Percentiles rank a stretch among this genome's conserved stretches.
Conservation (phyloP, 768 basidiomycete genomes). For the Tricholoma bakamatsutake region DNA sequence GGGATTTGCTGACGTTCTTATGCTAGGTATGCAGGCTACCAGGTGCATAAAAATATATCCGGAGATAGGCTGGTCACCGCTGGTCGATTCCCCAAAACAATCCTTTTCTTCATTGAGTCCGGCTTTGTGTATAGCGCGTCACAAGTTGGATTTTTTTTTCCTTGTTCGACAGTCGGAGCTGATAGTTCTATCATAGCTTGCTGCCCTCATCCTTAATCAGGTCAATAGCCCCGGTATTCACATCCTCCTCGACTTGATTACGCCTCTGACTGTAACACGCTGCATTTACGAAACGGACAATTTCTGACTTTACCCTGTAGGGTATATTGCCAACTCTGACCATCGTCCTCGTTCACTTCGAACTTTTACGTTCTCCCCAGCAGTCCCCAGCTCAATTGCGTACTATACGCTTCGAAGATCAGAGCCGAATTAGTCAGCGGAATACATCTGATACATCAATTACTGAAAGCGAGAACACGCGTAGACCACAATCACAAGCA, state of each 20-base stretch:
- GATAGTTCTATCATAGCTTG: neutral
- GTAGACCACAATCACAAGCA: neutral
- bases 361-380: neutral
- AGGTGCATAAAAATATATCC: neutral
- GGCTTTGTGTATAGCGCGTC: slow-evolving; percentile 6
- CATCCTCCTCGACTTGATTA: neutral
- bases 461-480: neutral
- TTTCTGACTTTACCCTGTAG: neutral
- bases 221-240: neutral
- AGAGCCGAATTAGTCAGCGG: slow-evolving; percentile 27
- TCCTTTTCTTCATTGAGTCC: slow-evolving; percentile 11
- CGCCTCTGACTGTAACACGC: neutral
- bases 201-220: neutral
- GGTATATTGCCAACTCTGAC: neutral
- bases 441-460: neutral
- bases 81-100: slow-evolving; percentile 1
- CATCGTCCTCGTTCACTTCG: neutral
- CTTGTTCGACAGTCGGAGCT: neutral
- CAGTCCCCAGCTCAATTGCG: neutral
- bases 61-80: neutral
- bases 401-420: neutral
- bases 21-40: slow-evolving; percentile 7
- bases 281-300: neutral
- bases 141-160: slow-evolving; percentile 3
- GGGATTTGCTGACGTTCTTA: neutral